Conservation (phyloP, 768 basidiomycete species). For the Amanita pseudoporphyria region DNA sequence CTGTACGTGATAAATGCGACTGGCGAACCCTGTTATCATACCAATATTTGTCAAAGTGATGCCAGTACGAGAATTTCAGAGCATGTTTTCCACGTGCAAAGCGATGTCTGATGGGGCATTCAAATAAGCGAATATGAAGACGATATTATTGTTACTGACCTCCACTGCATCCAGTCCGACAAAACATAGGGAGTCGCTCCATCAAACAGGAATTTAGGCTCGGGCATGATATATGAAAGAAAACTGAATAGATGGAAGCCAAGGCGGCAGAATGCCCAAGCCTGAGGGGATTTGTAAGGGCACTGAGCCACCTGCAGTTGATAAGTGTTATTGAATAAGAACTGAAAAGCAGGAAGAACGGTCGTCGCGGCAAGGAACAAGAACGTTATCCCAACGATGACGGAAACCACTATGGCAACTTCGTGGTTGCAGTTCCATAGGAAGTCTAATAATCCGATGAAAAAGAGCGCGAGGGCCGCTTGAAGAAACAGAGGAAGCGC, state of each 20-base stretch:
- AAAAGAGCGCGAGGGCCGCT: slow-evolving; percentile 7
- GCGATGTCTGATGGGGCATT: neutral
- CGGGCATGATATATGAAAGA: neutral
- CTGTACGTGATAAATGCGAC: too few species aligned
- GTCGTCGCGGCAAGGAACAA: slow-evolving; percentile 3
- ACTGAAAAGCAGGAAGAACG: slow-evolving; percentile 2
- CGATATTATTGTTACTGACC: neutral
- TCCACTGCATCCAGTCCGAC: neutral
- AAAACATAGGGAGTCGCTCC: neutral
- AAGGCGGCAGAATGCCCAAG: neutral
- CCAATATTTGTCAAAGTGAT: neutral
- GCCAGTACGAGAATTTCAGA: neutral
- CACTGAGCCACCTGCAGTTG: neutral
- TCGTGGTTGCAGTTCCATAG: slow-evolving; percentile 4
- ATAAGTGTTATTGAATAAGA: neutral
- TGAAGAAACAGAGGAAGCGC: slow-evolving; percentile 9
- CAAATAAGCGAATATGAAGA: too few species aligned
- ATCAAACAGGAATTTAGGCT: neutral
- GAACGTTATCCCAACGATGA: neutral
- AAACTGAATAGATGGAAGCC: neutral
- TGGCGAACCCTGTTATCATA: neutral
- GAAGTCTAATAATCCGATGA: slow-evolving; percentile 8
- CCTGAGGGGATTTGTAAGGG: slow-evolving; percentile 5
- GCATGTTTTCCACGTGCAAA: neutral
- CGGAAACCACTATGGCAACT: neutral